phyloP scores from a whole-genome alignment of 768 basidiomycete species.

The Nidularia sp. region DNA sequence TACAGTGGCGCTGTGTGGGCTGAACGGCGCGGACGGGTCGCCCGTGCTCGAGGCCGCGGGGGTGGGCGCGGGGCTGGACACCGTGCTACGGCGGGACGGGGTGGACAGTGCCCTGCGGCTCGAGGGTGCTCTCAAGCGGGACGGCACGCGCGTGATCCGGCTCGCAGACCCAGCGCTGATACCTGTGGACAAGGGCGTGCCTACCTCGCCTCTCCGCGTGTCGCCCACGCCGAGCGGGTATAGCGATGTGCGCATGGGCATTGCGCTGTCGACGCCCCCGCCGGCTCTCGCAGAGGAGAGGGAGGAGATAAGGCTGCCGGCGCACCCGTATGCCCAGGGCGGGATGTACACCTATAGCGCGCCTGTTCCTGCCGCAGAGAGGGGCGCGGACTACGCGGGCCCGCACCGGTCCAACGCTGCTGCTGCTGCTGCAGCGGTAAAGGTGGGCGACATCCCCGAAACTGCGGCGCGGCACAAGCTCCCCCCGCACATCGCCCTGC shows the following conservation, averaged over 20 bases:
- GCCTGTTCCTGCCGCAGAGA: background rate
- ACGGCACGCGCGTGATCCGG: slow-evolving; percentile 36
- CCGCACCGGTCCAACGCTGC: slow-evolving; percentile 22
- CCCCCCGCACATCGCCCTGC: slow-evolving; percentile 31
- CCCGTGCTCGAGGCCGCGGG: background rate
- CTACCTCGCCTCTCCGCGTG: slow-evolving; percentile 9
- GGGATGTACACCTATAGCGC: slow-evolving; percentile 24
- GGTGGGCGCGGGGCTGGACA: slow-evolving; percentile 5
- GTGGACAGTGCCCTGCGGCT: slow-evolving; percentile 15
- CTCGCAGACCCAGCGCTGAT: slow-evolving; percentile 38
- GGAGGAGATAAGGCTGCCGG: slow-evolving; percentile 27
- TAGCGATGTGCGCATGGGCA: slow-evolving; percentile 29
- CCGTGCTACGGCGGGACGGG: background rate
- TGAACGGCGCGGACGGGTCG: background rate
- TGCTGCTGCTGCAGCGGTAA: slow-evolving; percentile 1
- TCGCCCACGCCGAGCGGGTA: slow-evolving; percentile 23
- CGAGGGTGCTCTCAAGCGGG: slow-evolving; percentile 33
- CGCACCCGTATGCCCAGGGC: slow-evolving; percentile 49
- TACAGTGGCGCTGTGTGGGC: slow-evolving; percentile 20
- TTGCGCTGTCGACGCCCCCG: slow-evolving; percentile 30
- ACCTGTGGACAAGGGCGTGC: slow-evolving; percentile 18
- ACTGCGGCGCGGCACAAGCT: slow-evolving; percentile 28
- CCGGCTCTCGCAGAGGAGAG: slow-evolving; percentile 19
- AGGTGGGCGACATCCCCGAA: slow-evolving; percentile 12
- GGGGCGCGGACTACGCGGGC: slow-evolving; percentile 27